phyloP scores from a whole-genome alignment of 768 basidiomycete genomes.

The Mycena galopus region DNA sequence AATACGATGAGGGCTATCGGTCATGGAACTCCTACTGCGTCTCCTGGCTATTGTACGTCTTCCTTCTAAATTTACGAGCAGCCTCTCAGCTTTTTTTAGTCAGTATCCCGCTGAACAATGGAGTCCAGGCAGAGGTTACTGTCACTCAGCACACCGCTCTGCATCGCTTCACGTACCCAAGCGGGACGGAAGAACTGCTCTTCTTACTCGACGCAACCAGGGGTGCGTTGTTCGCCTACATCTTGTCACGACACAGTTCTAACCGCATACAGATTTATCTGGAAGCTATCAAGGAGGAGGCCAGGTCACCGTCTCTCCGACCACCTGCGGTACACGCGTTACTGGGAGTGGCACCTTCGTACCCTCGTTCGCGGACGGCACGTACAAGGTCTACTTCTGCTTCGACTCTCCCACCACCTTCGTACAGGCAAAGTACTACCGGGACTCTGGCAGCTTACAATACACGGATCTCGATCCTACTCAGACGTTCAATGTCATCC shows the following conservation, averaged over 20 bases:
- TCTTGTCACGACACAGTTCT: neutral
- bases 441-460: neutral
- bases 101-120: conserved; percentile 52
- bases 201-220: conserved; percentile 29
- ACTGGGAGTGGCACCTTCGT: conserved; percentile 23
- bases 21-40: conserved; percentile 31
- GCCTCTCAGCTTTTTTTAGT: conserved; percentile 11
- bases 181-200: conserved; percentile 47
- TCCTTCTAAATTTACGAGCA: neutral
- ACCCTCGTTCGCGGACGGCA: conserved; percentile 34
- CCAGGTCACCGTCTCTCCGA: conserved; percentile 21
- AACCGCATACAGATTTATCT: conserved; percentile 15
- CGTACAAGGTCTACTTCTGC: conserved; percentile 30
- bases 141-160: conserved; percentile 58
- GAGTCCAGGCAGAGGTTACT: conserved; percentile 59
- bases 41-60: conserved; percentile 35
- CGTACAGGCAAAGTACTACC: conserved; percentile 30
- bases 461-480: conserved; percentile 17
- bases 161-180: conserved; percentile 60
- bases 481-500: conserved; percentile 16
- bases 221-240: neutral
- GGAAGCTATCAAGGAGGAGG: conserved; percentile 25
- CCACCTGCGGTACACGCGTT: conserved; percentile 24
- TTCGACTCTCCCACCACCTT: conserved; percentile 24
- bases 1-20: conserved; percentile 10